Conservation (phyloP, 2,329 filamentous ascomycete species). For the Fusarium continuum region DNA sequence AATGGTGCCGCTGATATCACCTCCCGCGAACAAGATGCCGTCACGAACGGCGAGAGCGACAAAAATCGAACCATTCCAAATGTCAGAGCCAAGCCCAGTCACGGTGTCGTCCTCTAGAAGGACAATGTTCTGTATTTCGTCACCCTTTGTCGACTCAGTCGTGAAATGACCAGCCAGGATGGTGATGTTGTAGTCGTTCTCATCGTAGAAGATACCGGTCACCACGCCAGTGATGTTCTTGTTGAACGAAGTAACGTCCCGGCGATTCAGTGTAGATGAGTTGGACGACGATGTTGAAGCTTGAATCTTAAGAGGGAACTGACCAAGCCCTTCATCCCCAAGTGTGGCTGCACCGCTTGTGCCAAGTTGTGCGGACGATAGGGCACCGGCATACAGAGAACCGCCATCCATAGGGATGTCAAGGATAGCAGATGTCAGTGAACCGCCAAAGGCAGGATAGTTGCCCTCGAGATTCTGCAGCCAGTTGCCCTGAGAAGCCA, state of each 20-base stretch:
- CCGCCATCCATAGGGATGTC: conserved; percentile 68
- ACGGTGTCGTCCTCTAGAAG: conserved; percentile 84
- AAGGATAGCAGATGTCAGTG: conserved; percentile 75
- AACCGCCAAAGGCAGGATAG: conserved; percentile 74
- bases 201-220: conserved; percentile 79
- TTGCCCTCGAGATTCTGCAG: conserved; percentile 77
- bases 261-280: conserved; percentile 55
- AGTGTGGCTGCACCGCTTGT: conserved; percentile 78
- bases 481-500: conserved; percentile 87
- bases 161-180: conserved; percentile 89
- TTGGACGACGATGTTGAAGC: conserved; percentile 43
- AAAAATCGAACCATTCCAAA: conserved; percentile 79
- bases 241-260: conserved; percentile 53
- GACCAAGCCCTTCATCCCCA: conserved; percentile 60
- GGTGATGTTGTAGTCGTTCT: conserved; percentile 78
- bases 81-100: conserved; percentile 72
- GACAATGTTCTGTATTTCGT: conserved; percentile 79
- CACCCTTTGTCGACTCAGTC: conserved; percentile 73
- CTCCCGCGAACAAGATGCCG: conserved; percentile 82
- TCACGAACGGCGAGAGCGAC: conserved; percentile 73
- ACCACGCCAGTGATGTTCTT: conserved; percentile 72
- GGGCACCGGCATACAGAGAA: conserved; percentile 82
- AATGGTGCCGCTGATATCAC: conserved; percentile 77
- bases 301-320: conserved; percentile 66
- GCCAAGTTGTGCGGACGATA: conserved; percentile 78